A percentile compares a stretch with the other conserved stretches of the same genome.
phyloP scores from a whole-genome alignment of 2,329 filamentous ascomycete genomes.

The Claviceps monticola region DNA sequence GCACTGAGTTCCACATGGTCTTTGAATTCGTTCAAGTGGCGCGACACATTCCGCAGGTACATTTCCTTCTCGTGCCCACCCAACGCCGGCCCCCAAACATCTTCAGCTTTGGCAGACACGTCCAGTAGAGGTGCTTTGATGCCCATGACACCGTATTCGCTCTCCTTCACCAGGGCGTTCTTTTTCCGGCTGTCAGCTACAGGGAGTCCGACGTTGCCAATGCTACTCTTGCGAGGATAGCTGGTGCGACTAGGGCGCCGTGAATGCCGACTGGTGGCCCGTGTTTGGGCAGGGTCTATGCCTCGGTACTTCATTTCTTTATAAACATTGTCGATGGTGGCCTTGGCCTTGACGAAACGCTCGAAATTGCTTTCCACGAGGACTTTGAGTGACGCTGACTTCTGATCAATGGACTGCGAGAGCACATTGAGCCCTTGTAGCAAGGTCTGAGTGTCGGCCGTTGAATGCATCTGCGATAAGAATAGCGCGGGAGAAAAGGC shows the following conservation, averaged over 20 bases:
- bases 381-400: conserved; percentile 90
- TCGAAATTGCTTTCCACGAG: conserved; percentile 97
- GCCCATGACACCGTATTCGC: conserved; percentile 74
- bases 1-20: conserved; percentile 72
- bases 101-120: conserved; percentile 85
- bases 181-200: conserved; percentile 53
- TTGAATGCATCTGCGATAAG: conserved; percentile 79
- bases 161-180: conserved; percentile 85
- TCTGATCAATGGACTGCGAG: conserved; percentile 88
- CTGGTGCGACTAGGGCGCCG: conserved; percentile 55
- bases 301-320: conserved; percentile 83
- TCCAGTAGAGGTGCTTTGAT: conserved; percentile 83
- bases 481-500: conserved; percentile 89
- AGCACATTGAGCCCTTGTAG: conserved; percentile 73
- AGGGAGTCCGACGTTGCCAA: conserved; percentile 22
- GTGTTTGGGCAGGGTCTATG: conserved; percentile 33
- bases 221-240: conserved; percentile 38
- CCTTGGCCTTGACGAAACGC: conserved; percentile 91
- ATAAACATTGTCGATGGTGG: conserved; percentile 97
- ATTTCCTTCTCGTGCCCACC: conserved; percentile 86
- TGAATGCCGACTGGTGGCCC: conserved; percentile 37
- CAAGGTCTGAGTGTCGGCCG: conserved; percentile 69
- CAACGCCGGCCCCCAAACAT: conserved; percentile 91
- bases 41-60: conserved; percentile 63
- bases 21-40: conserved; percentile 63